Evolutionary conservation across 306 rosid genomes (phyloP).

Genomic region (Quercus glauca): DNA sequence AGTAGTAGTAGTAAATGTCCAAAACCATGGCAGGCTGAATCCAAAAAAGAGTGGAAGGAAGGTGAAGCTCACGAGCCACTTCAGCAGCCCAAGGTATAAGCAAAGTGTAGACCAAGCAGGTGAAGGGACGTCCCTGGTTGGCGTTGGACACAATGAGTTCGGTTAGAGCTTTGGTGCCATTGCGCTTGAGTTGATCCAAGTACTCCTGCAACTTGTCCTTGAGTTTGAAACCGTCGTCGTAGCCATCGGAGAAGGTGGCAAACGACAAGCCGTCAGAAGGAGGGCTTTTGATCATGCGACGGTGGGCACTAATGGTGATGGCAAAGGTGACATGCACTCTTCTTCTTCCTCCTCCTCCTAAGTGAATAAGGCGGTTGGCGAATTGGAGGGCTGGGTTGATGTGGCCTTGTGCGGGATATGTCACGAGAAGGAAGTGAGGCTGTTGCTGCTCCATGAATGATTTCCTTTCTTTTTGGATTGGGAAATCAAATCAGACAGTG

Average conservation of each 20-base stretch:
- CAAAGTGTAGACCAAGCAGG: conserved; percentile 27
- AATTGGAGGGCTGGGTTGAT: conserved; percentile 48
- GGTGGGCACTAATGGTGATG: conserved; percentile 16
- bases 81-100: conserved; percentile 36
- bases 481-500: too few species aligned
- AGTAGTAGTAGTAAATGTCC: conserved; percentile 37
- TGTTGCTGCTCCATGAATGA: not conserved
- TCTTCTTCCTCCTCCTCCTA: not conserved
- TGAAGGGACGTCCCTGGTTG: conserved; percentile 26
- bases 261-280: conserved; percentile 9
- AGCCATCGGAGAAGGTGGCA: conserved; percentile 39
- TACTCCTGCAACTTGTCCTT: not conserved
- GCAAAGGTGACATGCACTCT: conserved; percentile 36
- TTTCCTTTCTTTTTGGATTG: too few species aligned
- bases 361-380: conserved; percentile 29
- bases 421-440: conserved; percentile 31
- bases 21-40: conserved; percentile 43
- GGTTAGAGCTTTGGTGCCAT: conserved; percentile 22
- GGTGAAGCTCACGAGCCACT: conserved; percentile 26
- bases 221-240: conserved; percentile 21
- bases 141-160: conserved; percentile 8
- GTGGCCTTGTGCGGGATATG: conserved; percentile 48
- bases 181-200: conserved; percentile 27
- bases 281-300: conserved; percentile 19
- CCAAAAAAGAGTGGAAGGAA: conserved; percentile 35